Evolutionary conservation across 495 filamentous ascomycete species (phyloP), one percentile per base, ranked within the genome.

Genomic region (Jackrogersella multiformis): DNA sequence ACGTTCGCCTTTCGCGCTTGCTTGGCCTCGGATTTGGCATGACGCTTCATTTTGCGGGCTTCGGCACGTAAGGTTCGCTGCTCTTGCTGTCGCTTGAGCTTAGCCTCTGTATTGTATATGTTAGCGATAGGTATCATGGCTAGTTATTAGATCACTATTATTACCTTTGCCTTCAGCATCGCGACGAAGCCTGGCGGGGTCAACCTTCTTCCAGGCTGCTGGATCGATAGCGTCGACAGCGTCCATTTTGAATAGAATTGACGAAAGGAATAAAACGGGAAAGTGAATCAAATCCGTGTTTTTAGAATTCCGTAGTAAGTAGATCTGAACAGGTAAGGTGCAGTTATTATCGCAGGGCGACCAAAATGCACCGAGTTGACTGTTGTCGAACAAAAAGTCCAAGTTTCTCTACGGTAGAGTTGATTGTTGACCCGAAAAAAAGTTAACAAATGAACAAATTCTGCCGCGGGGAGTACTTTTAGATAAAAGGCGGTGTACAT

Each of bases 21-120:
- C 66, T 75, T 75, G 13, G 70, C 74, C 48, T 72, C 74, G 44
- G 73, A 61, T 59, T 76, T 76, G 35, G 62, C 59, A 41, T 73
- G 70, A 4, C 70, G 74, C 56, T 71, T 76, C 44, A 69, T 70
- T 32, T 61, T 67, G 51, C 74, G 74, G 45, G 54, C 46, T 54
- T 69, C 72, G 38, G 69, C 58, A 62, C 72, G 72, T 21, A 24
- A 18, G 34, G 61, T 23, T 46, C 71, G 68, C 20, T 72, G 69
- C 15, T 74, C 66, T 34, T 70, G 53, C 32, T 68, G 52, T 49
- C 34, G 53, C 51, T 74, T 73, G 21, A 63, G 32, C 41, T 69
- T 68, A 4, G 60, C 66, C 60, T 73, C 72, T 74, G 49, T 12
- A 23, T n/a, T n/a, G n/a, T n/a, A 6, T 8, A 39, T 8, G 18